Evolutionary conservation across 2,329 filamentous ascomycete species (phyloP), one percentile per base, ranked within the genome.

Genomic region (Samsoniella hepiali): DNA sequence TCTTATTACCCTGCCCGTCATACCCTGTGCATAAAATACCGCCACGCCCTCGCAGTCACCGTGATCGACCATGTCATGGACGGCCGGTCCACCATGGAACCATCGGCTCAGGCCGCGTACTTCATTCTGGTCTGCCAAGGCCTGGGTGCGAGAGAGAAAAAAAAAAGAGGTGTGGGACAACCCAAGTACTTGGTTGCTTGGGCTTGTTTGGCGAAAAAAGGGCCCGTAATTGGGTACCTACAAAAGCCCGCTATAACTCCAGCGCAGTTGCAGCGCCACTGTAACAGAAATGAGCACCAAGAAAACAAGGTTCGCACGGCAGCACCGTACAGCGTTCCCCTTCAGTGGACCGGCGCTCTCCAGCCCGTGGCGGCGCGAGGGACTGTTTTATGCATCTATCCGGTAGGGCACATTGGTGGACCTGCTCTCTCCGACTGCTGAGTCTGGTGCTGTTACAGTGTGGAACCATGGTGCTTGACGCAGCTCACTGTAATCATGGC

Each of bases 101-200:
- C 36, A 44, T 56, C 54, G 54, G 54, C 54, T 56, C 54, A 32
- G 54, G 54, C 54, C 54, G 54, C 27, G 54, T 32, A 42, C 29
- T 36, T 7, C 31, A 36, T 5, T 11, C 11, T 42, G 8, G n/a
- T 17, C 13, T 44, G 54, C 38, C 51, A 40, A 36, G 34, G 38
- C 38, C 11, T 40, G 38, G 38, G 38, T 40, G 38, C 38, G n/a
- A n/a, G n/a, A n/a, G n/a, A n/a, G n/a, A n/a, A n/a, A n/a, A n/a
- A n/a, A n/a, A 15, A 40, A 9, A 2, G 7, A 15, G 38, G 38
- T 15, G 38, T 40, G 38, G 10, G 38, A 40, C 38, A 40, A 40
- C 10, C 38, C 38, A 40, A 40, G 38, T 17, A 47, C 22, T 47
- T 47, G 47, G 47, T n/a, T n/a, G n/a, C n/a, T n/a, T n/a, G n/a